Conservation (phyloP, 768 basidiomycete genomes). For the Grammothele lineata region DNA sequence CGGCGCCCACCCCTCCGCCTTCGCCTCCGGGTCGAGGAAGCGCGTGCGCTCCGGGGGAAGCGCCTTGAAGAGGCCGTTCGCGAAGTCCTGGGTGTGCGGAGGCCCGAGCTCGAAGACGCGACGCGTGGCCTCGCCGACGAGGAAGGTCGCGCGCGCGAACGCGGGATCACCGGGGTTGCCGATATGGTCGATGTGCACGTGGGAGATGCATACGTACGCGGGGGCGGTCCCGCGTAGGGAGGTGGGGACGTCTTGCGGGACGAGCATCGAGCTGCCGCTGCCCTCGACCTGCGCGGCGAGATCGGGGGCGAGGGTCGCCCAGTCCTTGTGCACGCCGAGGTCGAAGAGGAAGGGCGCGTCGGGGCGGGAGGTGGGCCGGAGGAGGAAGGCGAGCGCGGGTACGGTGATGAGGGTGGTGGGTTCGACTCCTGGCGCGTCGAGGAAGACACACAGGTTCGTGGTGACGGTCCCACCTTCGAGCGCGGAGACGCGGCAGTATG, state of each 20-base stretch:
- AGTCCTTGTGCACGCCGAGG: background rate
- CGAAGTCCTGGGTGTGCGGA: background rate
- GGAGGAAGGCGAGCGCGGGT: background rate
- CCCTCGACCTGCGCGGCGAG: background rate
- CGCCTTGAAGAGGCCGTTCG: background rate
- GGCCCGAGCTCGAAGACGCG: background rate
- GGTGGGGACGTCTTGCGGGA: background rate
- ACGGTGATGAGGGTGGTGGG: background rate
- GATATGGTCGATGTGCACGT: background rate
- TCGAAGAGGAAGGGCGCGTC: background rate
- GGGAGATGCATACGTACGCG: background rate
- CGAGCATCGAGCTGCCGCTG: background rate
- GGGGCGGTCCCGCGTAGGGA: background rate
- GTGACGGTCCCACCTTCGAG: background rate
- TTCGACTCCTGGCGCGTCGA: background rate
- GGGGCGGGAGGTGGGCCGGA: background rate
- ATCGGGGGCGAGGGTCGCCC: background rate
- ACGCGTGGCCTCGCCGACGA: background rate
- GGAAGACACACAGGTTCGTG: background rate
- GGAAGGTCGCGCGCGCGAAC: background rate
- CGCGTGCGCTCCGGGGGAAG: constrained; percentile 6
- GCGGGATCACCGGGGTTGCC: background rate
- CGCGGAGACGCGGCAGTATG: background rate
- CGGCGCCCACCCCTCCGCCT: constrained; percentile 30
- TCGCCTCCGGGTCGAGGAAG: constrained; percentile 26